A percentile compares a stretch with the other conserved stretches of the same genome.
Evolutionary conservation across 1,139 yeast genomes (phyloP).

Genomic region (Suhomyces kunorum): DNA sequence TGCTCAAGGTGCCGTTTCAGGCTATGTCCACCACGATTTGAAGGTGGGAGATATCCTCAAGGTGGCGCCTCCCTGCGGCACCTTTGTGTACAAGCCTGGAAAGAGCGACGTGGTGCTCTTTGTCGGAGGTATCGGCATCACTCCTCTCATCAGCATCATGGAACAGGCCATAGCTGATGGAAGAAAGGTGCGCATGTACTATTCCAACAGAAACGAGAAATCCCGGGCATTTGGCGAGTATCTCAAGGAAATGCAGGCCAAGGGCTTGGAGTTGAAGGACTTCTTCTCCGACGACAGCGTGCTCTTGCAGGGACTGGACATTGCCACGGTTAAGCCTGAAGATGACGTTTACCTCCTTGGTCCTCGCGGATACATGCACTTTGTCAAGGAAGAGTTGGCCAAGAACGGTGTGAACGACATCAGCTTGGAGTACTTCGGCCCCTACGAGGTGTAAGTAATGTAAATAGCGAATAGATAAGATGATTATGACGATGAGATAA

Average conservation of each 20-base stretch:
- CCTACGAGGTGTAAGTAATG: constrained; percentile 16
- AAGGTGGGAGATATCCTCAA: constrained; percentile 51
- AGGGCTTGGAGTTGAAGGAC: constrained; percentile 25
- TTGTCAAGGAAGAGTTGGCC: constrained; percentile 23
- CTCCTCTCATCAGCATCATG: constrained; percentile 59
- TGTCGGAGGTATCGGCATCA: constrained; percentile 70
- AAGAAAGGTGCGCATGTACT: constrained; percentile 29
- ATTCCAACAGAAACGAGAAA: constrained; percentile 29
- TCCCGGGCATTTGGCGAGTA: constrained; percentile 32
- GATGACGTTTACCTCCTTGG: constrained; percentile 39
- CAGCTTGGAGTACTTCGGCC: constrained; percentile 26
- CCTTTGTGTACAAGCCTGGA: constrained; percentile 36
- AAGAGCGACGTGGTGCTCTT: constrained; percentile 45
- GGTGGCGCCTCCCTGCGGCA: constrained; percentile 64
- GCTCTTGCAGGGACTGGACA: constrained; percentile 11
- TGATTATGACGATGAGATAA: too few relatives aligned
- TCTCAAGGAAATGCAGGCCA: constrained; percentile 21
- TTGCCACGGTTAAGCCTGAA: constrained; percentile 19
- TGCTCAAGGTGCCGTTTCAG: constrained; percentile 51
- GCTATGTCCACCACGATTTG: constrained; percentile 50
- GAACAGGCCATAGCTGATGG: constrained; percentile 36
- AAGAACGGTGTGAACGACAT: constrained; percentile 16
- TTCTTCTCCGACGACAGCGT: constrained; percentile 19
- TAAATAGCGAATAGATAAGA: background rate
- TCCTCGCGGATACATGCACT: constrained; percentile 37